phyloP scores from a whole-genome alignment of 2,329 filamentous ascomycete species.

The Tricladium varicosporioides region DNA sequence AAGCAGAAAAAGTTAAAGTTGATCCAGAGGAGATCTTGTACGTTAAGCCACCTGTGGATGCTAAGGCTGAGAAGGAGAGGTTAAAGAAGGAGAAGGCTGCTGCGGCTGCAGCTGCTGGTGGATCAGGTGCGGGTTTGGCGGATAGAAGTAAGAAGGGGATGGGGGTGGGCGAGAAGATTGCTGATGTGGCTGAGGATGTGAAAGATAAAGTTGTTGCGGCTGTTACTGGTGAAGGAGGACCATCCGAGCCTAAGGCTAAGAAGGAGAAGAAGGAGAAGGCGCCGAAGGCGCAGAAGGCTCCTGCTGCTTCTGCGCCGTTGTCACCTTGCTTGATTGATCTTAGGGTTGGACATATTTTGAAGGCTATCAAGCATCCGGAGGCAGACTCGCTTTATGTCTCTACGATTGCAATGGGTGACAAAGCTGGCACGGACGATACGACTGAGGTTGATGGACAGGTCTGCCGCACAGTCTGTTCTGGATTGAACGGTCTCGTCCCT shows the following conservation, averaged over 20 bases:
- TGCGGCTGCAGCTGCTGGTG: conserved; percentile 53
- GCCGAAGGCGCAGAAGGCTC: conserved; percentile 68
- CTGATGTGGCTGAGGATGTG: not conserved
- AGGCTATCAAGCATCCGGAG: conserved; percentile 92
- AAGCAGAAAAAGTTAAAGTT: conserved; percentile 73
- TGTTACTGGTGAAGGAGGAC: conserved; percentile 24
- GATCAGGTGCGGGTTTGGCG: conserved; percentile 48
- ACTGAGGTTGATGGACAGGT: conserved; percentile 87
- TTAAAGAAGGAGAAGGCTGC: conserved; percentile 94
- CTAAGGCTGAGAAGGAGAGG: conserved; percentile 93
- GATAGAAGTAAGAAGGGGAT: conserved; percentile 53
- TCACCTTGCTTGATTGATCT: conserved; percentile 89
- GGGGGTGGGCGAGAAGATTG: conserved; percentile 38
- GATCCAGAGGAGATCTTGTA: conserved; percentile 79
- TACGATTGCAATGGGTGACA: conserved; percentile 91
- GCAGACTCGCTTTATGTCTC: conserved; percentile 95
- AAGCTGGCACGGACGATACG: conserved; percentile 82
- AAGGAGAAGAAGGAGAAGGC: conserved; percentile 93
- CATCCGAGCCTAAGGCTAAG: conserved; percentile 52
- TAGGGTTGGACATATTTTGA: conserved; percentile 94
- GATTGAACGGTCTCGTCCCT: conserved; percentile 87
- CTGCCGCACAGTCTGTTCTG: conserved; percentile 94
- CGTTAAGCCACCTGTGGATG: conserved; percentile 83
- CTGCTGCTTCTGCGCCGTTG: conserved; percentile 69
- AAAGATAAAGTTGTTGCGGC: conserved; percentile 43